These are phyloP conservation scores for Tephrocybe sp. DNA, from an alignment of 768 basidiomycete genomes.

Conservation along the genomic window DNA sequence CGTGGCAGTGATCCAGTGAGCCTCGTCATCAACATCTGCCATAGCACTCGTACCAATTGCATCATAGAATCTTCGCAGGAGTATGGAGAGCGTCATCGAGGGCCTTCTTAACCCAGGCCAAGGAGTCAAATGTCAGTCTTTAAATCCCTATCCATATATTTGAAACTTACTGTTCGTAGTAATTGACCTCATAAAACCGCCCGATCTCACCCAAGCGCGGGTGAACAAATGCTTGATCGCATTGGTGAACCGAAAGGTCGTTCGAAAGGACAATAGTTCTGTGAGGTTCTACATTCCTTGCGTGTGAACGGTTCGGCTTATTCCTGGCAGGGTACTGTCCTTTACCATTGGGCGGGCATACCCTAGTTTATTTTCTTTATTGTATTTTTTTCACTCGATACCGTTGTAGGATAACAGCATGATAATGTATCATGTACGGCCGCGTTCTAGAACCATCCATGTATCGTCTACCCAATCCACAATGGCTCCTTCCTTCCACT, in stretches of 20 bases:
- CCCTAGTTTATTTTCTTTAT: conserved; percentile 20
- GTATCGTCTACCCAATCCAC: conserved; percentile 11
- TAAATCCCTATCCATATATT: background rate
- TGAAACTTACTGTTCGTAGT: conserved; percentile 41
- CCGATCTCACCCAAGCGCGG: conserved; percentile 84
- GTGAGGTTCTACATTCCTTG: conserved; percentile 30
- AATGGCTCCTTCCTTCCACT: conserved; percentile 11
- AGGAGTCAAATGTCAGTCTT: conserved; percentile 59
- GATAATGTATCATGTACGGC: background rate
- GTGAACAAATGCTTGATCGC: conserved; percentile 95
- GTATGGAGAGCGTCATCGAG: conserved; percentile 80
- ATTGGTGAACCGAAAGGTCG: conserved; percentile 82
- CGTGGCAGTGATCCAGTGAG: conserved; percentile 83
- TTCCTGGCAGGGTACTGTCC: conserved; percentile 51
- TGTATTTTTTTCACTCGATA: background rate
- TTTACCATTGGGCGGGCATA: conserved; percentile 71
- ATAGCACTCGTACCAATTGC: background rate
- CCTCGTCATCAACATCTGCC: background rate
- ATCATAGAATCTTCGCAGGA: conserved; percentile 62
- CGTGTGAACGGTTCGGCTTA: background rate
- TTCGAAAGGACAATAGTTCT: conserved; percentile 68
- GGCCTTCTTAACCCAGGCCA: conserved; percentile 65
- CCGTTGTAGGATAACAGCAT: background rate
- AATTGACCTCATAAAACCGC: conserved; percentile 69
- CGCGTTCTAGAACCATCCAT: conserved; percentile 15